Evolutionary conservation across 129 eudicot species (phyloP).

Genomic region (Centrapalus pauciflorus): DNA sequence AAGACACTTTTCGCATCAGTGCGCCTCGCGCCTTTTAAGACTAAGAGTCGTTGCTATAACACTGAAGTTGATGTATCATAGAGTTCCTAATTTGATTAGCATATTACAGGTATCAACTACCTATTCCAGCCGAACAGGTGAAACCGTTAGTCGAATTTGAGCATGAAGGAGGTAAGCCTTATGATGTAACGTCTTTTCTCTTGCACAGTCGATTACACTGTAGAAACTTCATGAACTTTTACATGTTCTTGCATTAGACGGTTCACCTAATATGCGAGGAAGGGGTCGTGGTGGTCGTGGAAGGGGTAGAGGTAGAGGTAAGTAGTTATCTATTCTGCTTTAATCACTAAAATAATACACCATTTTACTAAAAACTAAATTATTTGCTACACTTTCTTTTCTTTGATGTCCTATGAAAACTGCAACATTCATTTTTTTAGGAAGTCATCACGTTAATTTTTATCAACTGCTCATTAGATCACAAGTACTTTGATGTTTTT

Average conservation of each 20-base stretch:
- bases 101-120: slow-evolving; percentile 34
- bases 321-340: neutral
- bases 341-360: too few relatives aligned
- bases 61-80: neutral
- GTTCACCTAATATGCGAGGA: slow-evolving; percentile 32
- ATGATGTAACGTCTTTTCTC: neutral
- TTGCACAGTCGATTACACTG: neutral
- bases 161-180: slow-evolving; percentile 37
- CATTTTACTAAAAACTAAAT: too few relatives aligned
- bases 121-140: slow-evolving; percentile 42
- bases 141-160: slow-evolving; percentile 26
- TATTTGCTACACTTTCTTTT: too few relatives aligned
- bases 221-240: neutral
- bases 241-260: slow-evolving; percentile 18
- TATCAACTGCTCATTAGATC: too few relatives aligned
- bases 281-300: slow-evolving; percentile 40
- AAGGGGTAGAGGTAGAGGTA: slow-evolving; percentile 41
- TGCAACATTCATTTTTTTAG: too few relatives aligned
- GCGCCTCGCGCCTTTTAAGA: too few relatives aligned
- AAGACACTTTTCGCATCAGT: too few relatives aligned
- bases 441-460: too few relatives aligned
- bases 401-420: too few relatives aligned
- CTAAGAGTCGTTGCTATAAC: too few relatives aligned
- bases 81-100: neutral
- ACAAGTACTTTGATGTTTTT: too few relatives aligned